Conservation (phyloP, 352 stramenopile species). For the Phytophthora cajani region DNA sequence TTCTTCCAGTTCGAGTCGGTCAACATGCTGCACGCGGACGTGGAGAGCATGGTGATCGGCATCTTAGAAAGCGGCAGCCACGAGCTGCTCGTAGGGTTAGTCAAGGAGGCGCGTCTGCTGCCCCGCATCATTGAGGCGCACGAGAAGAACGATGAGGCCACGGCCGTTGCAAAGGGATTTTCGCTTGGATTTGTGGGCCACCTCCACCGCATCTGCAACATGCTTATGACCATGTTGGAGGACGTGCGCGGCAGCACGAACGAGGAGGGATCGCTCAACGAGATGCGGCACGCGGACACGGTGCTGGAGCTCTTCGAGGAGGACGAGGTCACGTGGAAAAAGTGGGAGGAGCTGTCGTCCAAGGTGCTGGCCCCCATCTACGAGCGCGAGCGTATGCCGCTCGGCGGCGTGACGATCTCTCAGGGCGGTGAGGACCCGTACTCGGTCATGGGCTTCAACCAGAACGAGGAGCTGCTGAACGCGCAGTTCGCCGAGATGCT, state of each 20-base stretch:
- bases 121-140: conserved; percentile 79
- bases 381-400: conserved; percentile 75
- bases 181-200: conserved; percentile 85
- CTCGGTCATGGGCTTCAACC: conserved; percentile 74
- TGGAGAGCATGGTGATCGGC: conserved; percentile 87
- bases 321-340: conserved; percentile 73
- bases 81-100: conserved; percentile 76
- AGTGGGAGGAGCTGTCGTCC: conserved; percentile 80
- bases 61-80: conserved; percentile 83
- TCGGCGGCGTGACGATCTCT: conserved; percentile 72
- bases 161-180: conserved; percentile 62
- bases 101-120: conserved; percentile 77
- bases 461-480: conserved; percentile 78
- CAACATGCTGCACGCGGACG: conserved; percentile 88
- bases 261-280: conserved; percentile 72
- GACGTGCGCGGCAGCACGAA: conserved; percentile 71
- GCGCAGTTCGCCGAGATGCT: conserved; percentile 88
- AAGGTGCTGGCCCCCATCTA: conserved; percentile 79
- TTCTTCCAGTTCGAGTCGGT: conserved; percentile 91
- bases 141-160: conserved; percentile 78
- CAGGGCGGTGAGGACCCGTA: conserved; percentile 73
- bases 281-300: conserved; percentile 86
- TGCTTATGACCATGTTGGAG: conserved; percentile 83
- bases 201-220: conserved; percentile 87
- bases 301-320: conserved; percentile 85